Base-by-base conservation (phyloP, 306 rosid species). In the Cicer chorassanicum region DNA sequence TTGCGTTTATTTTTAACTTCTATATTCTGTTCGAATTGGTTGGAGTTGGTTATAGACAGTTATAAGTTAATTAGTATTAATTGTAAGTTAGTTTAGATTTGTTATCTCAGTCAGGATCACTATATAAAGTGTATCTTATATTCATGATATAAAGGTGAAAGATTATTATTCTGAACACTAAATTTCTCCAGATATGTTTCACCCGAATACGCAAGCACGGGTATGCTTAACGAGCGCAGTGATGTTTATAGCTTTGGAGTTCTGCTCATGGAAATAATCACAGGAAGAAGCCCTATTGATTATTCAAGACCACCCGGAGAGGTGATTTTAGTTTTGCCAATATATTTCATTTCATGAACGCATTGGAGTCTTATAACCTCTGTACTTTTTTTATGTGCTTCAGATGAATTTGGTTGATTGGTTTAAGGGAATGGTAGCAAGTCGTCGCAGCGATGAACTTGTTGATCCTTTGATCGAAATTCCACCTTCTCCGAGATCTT, bases 321-420 rank as follows among this genome's bases (percentile, higher is more conserved):
- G 96, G 99, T 92, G 82, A 86, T 68, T 78, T 15, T 8, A 38
- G 46, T 55, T 83, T 8, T 34, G 57, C 38, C 3, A 1, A 60
- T 34, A 68, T 64, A 29, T 61, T 77, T 55, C 11, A 41, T 50
- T 62, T 45, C n/a, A 43, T 63, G 65, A 38, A 41, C 4, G 62
- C 53, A 13, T 12, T 48, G 8, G 6, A 72, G 44, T 75, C 73
- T 41, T 72, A 4, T 29, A 4, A 78, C 39, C 65, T 36, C 0
- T 53, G 15, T 65, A 50, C 71, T 67, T 72, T 61, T 42, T 75
- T 63, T 19, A 18, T 73, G 76, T 62, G 46, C 38, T 81, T 82
- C 85, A 94, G 98, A 94, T 94, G 97, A 94, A 94, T 83, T 81
- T 94, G 87, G 96, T 91, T 61, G 98, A 94, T 72, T 94, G 96